Conservation (phyloP, 2,329 filamentous ascomycete species). For the Thelonectria olida region DNA sequence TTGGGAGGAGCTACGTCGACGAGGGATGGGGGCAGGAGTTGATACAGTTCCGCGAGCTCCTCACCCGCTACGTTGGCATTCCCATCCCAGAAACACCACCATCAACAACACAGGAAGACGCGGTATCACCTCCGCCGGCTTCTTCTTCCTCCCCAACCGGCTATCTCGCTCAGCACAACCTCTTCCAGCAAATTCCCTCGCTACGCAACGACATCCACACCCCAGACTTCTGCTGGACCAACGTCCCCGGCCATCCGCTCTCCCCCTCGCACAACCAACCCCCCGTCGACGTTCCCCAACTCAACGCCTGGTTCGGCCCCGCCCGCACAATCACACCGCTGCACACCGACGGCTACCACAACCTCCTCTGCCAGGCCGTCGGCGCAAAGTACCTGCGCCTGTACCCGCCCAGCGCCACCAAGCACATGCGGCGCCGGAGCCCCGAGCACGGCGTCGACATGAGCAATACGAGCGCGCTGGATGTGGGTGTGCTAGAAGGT, state of each 20-base stretch:
- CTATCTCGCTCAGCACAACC: constrained; percentile 92
- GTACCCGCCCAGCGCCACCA: constrained; percentile 74
- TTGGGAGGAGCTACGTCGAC: constrained; percentile 89
- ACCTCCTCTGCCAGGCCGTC: constrained; percentile 88
- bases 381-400: constrained; percentile 92
- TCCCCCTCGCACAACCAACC: constrained; percentile 48
- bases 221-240: constrained; percentile 86
- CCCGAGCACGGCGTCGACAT: constrained; percentile 82
- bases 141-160: constrained; percentile 56
- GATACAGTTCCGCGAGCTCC: constrained; percentile 77
- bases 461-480: constrained; percentile 86
- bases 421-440: constrained; percentile 67
- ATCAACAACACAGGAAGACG: no score
- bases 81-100: constrained; percentile 33
- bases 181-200: constrained; percentile 83
- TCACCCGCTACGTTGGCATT: constrained; percentile 66
- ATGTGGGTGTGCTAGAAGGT: constrained; percentile 76
- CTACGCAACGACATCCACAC: constrained; percentile 79
- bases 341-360: constrained; percentile 94
- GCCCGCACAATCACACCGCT: constrained; percentile 88
- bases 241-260: constrained; percentile 66
- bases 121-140: background rate
- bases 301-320: constrained; percentile 96
- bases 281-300: constrained; percentile 66
- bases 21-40: constrained; percentile 85